Evolutionary conservation across 257 asterid species (phyloP).

Genomic region (Solanum pinnatisectum): DNA sequence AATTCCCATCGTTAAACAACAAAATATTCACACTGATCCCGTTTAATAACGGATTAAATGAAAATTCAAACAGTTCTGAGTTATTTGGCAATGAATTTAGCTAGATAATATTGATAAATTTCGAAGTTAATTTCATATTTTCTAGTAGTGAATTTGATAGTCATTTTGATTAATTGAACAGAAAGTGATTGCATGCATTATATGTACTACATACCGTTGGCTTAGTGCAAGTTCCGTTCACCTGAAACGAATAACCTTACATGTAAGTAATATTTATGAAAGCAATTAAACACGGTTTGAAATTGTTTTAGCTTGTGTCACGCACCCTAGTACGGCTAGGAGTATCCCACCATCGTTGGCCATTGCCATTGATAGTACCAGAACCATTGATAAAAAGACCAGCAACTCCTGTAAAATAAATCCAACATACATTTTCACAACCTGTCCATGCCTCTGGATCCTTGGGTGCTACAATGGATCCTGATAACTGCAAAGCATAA

Average conservation of each 20-base stretch:
- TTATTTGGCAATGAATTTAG: neutral
- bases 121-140: neutral
- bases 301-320: neutral
- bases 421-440: conserved; percentile 6
- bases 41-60: neutral
- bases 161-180: neutral
- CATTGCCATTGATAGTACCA: conserved; percentile 8
- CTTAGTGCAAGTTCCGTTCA: neutral
- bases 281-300: neutral
- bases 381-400: conserved; percentile 6
- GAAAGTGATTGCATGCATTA: neutral
- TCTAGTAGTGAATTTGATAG: neutral
- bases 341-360: conserved; percentile 7
- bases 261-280: neutral
- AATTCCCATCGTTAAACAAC: neutral
- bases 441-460: neutral
- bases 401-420: neutral
- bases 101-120: neutral
- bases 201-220: conserved; percentile 7
- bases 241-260: conserved; percentile 2
- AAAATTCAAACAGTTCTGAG: neutral
- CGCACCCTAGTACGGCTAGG: neutral
- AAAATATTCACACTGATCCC: neutral
- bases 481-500: neutral
- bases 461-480: conserved; percentile 3